Percentiles rank a stretch among this genome's conserved stretches.
These are phyloP conservation scores for Plasmodium knowlesi DNA, from an alignment of 169 alveolate species.

Conservation along the genomic window DNA sequence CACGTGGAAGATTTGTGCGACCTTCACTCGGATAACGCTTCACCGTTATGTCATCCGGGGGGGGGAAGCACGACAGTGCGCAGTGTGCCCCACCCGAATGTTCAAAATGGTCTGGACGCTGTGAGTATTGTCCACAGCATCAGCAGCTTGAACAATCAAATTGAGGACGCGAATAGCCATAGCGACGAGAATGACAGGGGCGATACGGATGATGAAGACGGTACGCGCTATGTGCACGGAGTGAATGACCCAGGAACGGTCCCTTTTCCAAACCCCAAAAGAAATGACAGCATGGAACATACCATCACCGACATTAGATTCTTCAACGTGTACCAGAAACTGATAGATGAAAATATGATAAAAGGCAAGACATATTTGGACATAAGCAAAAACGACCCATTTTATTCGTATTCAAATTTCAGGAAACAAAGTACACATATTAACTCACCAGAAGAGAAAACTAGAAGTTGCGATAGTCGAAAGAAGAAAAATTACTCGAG, in stretches of 20 bases:
- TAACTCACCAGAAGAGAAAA: constrained; percentile 38
- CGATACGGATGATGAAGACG: neutral
- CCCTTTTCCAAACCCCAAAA: constrained; percentile 35
- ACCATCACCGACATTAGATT: constrained; percentile 11
- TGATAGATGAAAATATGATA: constrained; percentile 52
- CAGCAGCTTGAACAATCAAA: constrained; percentile 2
- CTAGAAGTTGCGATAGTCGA: constrained; percentile 3
- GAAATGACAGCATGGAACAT: constrained; percentile 28
- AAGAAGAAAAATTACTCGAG: constrained; percentile 20
- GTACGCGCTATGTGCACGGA: neutral
- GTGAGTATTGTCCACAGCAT: neutral
- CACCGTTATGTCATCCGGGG: neutral
- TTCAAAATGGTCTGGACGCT: neutral
- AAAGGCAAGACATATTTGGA: constrained; percentile 17
- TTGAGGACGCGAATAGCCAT: neutral
- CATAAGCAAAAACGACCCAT: constrained; percentile 24
- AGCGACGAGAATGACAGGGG: neutral
- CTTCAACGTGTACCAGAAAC: constrained; percentile 40
- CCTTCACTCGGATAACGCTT: constrained; percentile 25
- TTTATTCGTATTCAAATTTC: constrained; percentile 7
- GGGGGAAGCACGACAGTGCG: constrained; percentile 10
- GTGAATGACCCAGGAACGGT: neutral
- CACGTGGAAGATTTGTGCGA: constrained; percentile 48
- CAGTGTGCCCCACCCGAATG: neutral
- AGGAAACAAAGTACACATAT: constrained; percentile 22